phyloP scores from a whole-genome alignment of 352 stramenopile species.

The Elongisporangium senticosum region DNA sequence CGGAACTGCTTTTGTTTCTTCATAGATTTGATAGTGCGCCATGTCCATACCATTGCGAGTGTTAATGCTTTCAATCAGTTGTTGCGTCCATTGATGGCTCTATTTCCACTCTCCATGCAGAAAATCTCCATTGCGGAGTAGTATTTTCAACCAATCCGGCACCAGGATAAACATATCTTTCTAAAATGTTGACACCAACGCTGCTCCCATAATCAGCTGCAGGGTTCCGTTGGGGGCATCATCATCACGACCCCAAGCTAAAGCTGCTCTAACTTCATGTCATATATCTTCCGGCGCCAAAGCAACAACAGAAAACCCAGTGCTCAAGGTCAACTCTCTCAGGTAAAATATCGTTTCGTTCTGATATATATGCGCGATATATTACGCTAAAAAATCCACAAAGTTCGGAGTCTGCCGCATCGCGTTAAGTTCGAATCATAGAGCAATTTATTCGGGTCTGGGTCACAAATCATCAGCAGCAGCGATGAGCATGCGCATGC shows the following conservation, averaged over 20 bases:
- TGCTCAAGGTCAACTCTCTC: too few species aligned
- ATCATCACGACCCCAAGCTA: not conserved
- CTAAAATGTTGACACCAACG: not conserved
- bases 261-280: not conserved
- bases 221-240: not conserved
- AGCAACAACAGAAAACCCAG: too few species aligned
- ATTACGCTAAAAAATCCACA: not conserved
- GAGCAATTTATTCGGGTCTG: not conserved
- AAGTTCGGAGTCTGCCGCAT: not conserved
- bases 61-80: not conserved
- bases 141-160: not conserved
- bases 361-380: not conserved
- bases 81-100: not conserved
- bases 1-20: not conserved
- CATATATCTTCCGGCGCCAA: too few species aligned
- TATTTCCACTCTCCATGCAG: too few species aligned
- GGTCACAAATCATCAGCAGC: not conserved
- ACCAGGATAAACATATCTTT: not conserved
- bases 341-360: not conserved
- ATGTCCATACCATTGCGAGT: not conserved
- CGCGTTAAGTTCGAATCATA: not conserved
- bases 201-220: too few species aligned
- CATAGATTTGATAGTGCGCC: not conserved
- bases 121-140: too few species aligned
- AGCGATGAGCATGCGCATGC: constrained; percentile 31